Base-by-base conservation (phyloP, 2,329 filamentous ascomycete genomes). In the Botrytis byssoidea region DNA sequence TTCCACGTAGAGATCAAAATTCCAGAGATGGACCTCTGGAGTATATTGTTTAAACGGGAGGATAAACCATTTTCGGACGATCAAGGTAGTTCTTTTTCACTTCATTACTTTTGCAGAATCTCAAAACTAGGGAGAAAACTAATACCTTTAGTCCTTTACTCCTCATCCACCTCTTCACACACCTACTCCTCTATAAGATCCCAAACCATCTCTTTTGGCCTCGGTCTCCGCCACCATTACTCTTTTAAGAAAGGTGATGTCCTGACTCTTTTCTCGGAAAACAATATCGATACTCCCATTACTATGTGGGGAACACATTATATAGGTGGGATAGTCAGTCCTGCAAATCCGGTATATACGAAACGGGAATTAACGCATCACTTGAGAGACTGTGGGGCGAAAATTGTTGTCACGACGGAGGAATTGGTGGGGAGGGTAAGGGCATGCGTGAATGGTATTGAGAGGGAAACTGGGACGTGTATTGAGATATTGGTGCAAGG, bases 281-380 rank as follows among this genome's bases (percentile, higher is more conserved):
- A 89, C 77, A 85, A 87, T 74, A 85, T 89, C 60, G 87, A 86
- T 76, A 83, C 89, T 2, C 87, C 87, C 0, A 84, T 85, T 7
- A 85, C 85, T 18, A 89, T 87, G 77, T 81, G 88, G 8, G 87
- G 86, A 5, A 84, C 87, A 51, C 84, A 87, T 1, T 87, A 87
- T 0, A 83, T 84, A 42, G 86, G 86, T 3, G 85, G 83, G 74
- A 83, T 86, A 40, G 89, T 89, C 79, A 88, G 84, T 73, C 86
- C 86, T 35, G 85, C 84, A 7, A 89, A 88, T 77, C 86, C 87
- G 22, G 81, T 82, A 16, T 88, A 87, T 76, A 88, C 85, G 1
- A 80, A 84, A 73, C 85, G 85, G 85, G 77, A 75, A 82, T 78
- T 25, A 46, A 25, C 61, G 35, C 32, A 64, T 10, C 60, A 75